Base-by-base conservation (phyloP, 768 basidiomycete species). In the Mycena rebaudengoi region DNA sequence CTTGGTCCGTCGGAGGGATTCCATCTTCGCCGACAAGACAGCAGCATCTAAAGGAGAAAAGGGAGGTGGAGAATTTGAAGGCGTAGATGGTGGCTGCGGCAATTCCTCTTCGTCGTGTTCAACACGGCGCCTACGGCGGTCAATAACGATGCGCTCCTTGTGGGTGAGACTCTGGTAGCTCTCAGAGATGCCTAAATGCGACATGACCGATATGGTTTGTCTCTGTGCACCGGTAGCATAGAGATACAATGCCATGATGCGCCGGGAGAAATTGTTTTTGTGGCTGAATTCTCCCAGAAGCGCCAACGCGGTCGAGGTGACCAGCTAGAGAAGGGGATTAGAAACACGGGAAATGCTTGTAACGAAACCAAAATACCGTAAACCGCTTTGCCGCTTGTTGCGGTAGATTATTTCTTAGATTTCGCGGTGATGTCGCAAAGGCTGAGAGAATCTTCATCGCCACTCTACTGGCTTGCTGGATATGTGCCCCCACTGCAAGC, bases 201-300 rank as follows among this genome's bases (percentile, higher is more conserved):
- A 71, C 3, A 79, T 35, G 13, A 79, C 70, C 7, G 68, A 46
- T 5, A 79, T 74, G 0, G 70, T 60, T 48, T 80, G 79, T 0
- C 75, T 68, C 30, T 75, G 74, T 1, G 76, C 71, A 1, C 79
- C 79, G 3, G 66, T 64, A 1, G 75, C 74, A 60, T 78, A 79
- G 0, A 77, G 54, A 45, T 76, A 80, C 1, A 79, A 58, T 1
- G 67, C 69, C 26, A 77, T 55, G 12, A 76, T 67, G 1, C 71
- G 64, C 26, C 70, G 71, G 1, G 64, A 45, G n/a, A 66, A 62
- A 66, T 74, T 79, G 57, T 80, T 80, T 1, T 54, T 53, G 25
- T 75, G 73, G 50, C 77, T 79, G 33, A 70, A 75, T 60, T 76
- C 75, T 4, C 72, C 69, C 12, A 78, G 72, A 20, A 65, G 66